Conservation (phyloP, 2,329 filamentous ascomycete genomes). For the Paecilomyces fulvus region DNA sequence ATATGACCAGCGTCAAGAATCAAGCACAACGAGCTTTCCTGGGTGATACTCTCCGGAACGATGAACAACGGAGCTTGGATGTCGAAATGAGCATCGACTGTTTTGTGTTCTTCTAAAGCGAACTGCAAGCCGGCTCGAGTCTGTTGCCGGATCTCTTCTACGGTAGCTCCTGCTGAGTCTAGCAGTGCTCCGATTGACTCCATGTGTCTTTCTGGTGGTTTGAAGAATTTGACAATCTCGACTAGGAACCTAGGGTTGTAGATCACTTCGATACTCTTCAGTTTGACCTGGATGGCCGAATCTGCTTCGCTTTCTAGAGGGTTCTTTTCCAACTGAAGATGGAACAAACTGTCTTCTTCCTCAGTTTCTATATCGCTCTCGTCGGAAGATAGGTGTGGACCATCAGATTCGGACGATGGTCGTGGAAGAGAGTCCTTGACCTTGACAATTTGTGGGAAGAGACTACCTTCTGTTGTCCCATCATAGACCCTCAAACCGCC, state of each 20-base stretch:
- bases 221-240: conserved; percentile 89
- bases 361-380: conserved; percentile 35
- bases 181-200: conserved; percentile 94
- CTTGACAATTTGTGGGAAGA: conserved; percentile 90
- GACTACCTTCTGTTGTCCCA: conserved; percentile 80
- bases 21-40: conserved; percentile 71
- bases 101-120: conserved; percentile 94
- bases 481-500: conserved; percentile 92
- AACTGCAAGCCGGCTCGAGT: conserved; percentile 94
- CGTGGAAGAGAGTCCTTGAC: conserved; percentile 73
- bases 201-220: conserved; percentile 94
- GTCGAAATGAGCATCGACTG: conserved; percentile 90
- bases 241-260: conserved; percentile 94
- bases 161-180: conserved; percentile 90
- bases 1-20: conserved; percentile 96
- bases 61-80: conserved; percentile 95
- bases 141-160: conserved; percentile 89
- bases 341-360: conserved; percentile 73
- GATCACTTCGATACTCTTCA: conserved; percentile 93
- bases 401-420: conserved; percentile 16
- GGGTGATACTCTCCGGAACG: conserved; percentile 83
- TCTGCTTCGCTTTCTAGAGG: conserved; percentile 89
- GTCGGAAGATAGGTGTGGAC: conserved; percentile 30
- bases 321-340: conserved; percentile 87
- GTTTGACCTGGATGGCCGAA: conserved; percentile 76